Base-by-base conservation (phyloP, 2,329 filamentous ascomycete species). In the Arthroderma sp. region DNA sequence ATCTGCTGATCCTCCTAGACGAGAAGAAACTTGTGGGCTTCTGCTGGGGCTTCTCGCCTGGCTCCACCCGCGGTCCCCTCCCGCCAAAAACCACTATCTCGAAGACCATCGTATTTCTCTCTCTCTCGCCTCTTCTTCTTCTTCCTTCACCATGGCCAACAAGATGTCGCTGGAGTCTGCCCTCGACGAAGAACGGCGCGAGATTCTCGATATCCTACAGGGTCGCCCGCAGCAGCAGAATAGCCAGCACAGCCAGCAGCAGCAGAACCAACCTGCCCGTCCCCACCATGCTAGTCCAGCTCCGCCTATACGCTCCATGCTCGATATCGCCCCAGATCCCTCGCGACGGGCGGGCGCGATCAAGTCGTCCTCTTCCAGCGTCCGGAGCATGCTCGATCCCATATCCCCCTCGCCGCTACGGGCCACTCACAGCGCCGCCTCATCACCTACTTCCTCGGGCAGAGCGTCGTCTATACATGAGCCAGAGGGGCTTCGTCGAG, bases 81-180 rank as follows among this genome's bases (percentile, higher is more conserved):
- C 41, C 41, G 41, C 41, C 41, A 47, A 21, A 19, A 51, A 33
- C 23, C 21, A 19, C 47, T 11, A 51, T 21, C 47, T 33, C n/a
- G 52, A 21, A 11, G 23, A 11, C 19, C 23, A 8, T 31, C 31
- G 21, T 56, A 38, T 56, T 41, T 55, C 25, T 41, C 19, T 43
- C 23, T 6, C 19, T 39, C 38, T 19, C 21, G 17, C 23, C 19
- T 39, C 35, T 54, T 54, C 33, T 21, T 54, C 38, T 43, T 44
- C 38, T 43, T 51, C 41, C 5, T 37, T 43, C 51, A 58, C 31
- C n/a, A 61, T 61, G 58, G 39, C 54, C 56, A 63, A 60, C 47
- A 66, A 66, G 55, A 88, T 88, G 84, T 89, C 86, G 66, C 81
- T 91, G 66, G 87, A 89, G 73, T 81, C 85, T 53, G 81, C 84